Percentiles rank a stretch among this genome's conserved stretches.
phyloP scores from a whole-genome alignment of 2,329 filamentous ascomycete species.

The Nigrospora osmanthi region DNA sequence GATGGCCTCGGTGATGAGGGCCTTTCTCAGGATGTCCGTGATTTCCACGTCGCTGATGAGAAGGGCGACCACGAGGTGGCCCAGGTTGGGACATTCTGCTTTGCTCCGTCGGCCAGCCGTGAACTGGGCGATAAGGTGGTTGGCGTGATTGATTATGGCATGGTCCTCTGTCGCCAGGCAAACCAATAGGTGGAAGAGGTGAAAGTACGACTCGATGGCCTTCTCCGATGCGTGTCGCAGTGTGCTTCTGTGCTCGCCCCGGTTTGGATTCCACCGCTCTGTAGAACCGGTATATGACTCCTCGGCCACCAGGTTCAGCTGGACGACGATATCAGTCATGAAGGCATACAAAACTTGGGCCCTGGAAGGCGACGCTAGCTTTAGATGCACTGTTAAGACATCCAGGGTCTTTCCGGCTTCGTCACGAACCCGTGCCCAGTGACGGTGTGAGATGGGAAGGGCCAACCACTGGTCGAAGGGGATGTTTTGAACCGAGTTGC shows the following conservation, averaged over 20 bases:
- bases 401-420: conserved; percentile 17
- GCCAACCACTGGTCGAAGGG: conserved; percentile 35
- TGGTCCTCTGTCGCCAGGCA: conserved; percentile 32
- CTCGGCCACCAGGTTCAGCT: conserved; percentile 32
- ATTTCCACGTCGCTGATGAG: conserved; percentile 35
- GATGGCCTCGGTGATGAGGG: conserved; percentile 39
- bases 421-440: conserved; percentile 30
- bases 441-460: conserved; percentile 33
- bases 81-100: conserved; percentile 34
- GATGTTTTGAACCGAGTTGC: conserved; percentile 32
- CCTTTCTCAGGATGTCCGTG: conserved; percentile 27
- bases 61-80: conserved; percentile 36
- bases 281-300: conserved; percentile 9
- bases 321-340: conserved; percentile 43
- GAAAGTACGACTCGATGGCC: conserved; percentile 44
- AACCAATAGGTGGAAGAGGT: conserved; percentile 41
- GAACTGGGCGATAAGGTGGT: conserved; percentile 29
- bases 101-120: conserved; percentile 30
- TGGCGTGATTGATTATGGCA: conserved; percentile 28
- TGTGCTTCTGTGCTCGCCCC: conserved; percentile 18
- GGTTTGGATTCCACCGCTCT: background rate
- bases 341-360: conserved; percentile 34
- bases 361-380: conserved; percentile 9
- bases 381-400: conserved; percentile 15
- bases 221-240: conserved; percentile 41